Evolutionary conservation across 2,329 filamentous ascomycete species (phyloP), one percentile per base, ranked within the genome.

Genomic region (Cercospora sp.): DNA sequence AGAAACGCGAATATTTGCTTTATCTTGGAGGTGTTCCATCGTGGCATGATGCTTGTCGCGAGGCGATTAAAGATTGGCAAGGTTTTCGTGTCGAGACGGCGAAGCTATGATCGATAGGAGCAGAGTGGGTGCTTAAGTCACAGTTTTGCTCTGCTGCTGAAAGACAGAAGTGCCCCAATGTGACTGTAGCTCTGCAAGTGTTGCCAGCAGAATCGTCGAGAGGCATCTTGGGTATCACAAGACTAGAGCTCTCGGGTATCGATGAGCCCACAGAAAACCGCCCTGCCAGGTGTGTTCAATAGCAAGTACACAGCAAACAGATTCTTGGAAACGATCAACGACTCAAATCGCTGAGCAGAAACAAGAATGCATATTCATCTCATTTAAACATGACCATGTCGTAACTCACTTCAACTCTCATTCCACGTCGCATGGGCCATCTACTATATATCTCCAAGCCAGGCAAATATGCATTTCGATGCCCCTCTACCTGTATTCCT

Each of bases 1-100:
- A 55, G 7, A 55, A 55, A 8, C 20, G 48, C 4, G 48, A 55
- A 71, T 80, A 79, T 68, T 70, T 82, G 63, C 33, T 68, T n/a
- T 67, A 67, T n/a, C 16, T 68, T 13, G 66, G 63, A 18, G 62
- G 66, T 6, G n/a, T 68, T 18, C 63, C 66, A 6, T 28, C 36
- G 31, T 68, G 59, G 45, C 63, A 65, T 18, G 31, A 61, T 7
- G 58, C 57, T 8, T 57, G 55, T 26, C 28, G 40, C 13, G 48
- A 63, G 9, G 63, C 66, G 48, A 26, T 68, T 12, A 28, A 68
- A 36, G 23, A 55, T 9, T 55, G 48, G 48, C 23, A 55, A 55
- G 48, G 48, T 1, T 55, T 55, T 55, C 48, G 48, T 28, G 48
- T 55, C 4, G 48, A 55, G 13, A 1, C 1, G 48, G 48, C 20